Evolutionary conservation across 257 asterid genomes (phyloP).

Genomic region (Primulina tabacum): DNA sequence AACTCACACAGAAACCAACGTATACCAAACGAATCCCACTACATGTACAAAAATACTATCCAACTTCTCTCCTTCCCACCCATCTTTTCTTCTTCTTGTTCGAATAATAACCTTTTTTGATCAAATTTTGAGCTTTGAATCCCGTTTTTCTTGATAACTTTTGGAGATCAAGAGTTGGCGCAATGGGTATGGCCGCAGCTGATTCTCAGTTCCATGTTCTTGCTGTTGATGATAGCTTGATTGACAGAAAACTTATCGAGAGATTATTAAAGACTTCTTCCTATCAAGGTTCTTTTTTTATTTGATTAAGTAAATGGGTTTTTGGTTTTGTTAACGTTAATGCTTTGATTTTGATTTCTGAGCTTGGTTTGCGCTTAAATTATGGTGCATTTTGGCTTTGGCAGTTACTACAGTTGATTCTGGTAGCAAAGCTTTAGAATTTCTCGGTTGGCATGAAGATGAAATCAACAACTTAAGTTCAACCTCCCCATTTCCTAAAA

Average conservation of each 20-base stretch:
- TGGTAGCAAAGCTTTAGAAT: conserved; percentile 57
- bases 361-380: conserved; percentile 14
- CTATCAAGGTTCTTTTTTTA: conserved; percentile 40
- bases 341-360: not conserved
- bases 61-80: conserved; percentile 21
- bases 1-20: not conserved
- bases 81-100: conserved; percentile 4
- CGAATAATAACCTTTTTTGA: not conserved
- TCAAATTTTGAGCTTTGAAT: conserved; percentile 6
- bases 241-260: conserved; percentile 60
- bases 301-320: not conserved
- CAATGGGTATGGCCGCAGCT: conserved; percentile 46
- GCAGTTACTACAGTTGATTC: conserved; percentile 68
- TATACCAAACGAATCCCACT: not conserved
- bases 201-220: conserved; percentile 55
- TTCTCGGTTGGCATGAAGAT: conserved; percentile 49
- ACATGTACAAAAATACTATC: not conserved
- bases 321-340: not conserved
- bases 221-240: conserved; percentile 60
- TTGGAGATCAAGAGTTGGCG: conserved; percentile 1
- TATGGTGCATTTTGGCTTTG: conserved; percentile 15
- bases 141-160: not conserved
- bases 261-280: conserved; percentile 57
- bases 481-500: conserved; percentile 35
- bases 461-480: conserved; percentile 27